A percentile compares a stretch with the other conserved stretches of the same genome.
Evolutionary conservation across 2,329 filamentous ascomycete species (phyloP).

Genomic region (Ceratocystis albifundus): DNA sequence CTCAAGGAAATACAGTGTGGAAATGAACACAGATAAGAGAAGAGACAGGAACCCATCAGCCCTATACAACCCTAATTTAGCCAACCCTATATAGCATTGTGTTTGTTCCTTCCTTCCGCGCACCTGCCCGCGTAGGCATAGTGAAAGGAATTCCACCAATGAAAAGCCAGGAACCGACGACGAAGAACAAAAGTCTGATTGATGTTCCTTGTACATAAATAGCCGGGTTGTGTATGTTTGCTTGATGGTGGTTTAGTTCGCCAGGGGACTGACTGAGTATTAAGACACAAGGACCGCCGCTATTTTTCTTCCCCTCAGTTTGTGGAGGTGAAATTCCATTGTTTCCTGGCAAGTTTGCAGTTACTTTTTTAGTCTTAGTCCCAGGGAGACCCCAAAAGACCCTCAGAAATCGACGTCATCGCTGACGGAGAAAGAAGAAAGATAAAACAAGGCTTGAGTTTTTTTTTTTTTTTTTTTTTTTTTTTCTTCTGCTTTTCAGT

Average conservation of each 20-base stretch:
- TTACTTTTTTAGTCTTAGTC: too few relatives aligned
- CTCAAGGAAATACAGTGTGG: neutral
- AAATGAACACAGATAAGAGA: neutral
- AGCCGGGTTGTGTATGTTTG: too few relatives aligned
- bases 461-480: too few relatives aligned
- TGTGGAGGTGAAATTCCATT: neutral
- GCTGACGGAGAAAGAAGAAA: neutral
- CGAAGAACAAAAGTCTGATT: too few relatives aligned
- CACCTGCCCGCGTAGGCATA: too few relatives aligned
- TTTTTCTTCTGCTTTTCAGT: neutral
- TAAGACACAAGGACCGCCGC: neutral
- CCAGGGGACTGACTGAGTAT: too few relatives aligned
- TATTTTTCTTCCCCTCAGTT: neutral
- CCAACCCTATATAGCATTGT: neutral
- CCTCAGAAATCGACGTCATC: slow-evolving; percentile 5
- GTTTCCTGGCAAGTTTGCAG: too few relatives aligned
- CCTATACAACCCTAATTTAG: neutral
- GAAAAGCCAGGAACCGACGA: neutral
- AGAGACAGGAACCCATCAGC: neutral
- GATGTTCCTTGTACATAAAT: neutral
- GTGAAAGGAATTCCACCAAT: neutral
- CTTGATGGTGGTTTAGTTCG: too few relatives aligned
- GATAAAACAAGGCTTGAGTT: neutral
- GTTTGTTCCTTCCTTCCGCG: neutral
- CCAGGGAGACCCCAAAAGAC: neutral